phyloP scores from a whole-genome alignment of 73 alveolate genomes.

The Paraurostyla sp. region DNA sequence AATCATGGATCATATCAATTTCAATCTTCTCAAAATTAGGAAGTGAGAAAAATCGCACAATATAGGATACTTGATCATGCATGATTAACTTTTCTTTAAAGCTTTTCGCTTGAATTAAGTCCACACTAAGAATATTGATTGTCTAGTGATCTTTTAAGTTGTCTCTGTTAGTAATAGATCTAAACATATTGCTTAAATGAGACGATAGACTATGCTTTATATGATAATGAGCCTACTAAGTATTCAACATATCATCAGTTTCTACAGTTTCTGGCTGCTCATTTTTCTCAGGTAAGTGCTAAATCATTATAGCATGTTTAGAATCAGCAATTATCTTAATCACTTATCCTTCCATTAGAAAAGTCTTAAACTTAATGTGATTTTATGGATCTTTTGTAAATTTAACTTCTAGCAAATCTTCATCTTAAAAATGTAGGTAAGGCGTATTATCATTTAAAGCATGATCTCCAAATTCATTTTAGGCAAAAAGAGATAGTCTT shows the following conservation, averaged over 20 bases:
- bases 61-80: constrained; percentile 13
- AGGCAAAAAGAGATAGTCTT: not conserved
- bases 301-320: not conserved
- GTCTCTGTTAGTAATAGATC: not conserved
- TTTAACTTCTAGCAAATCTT: not conserved
- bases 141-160: not conserved
- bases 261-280: not conserved
- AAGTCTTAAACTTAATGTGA: not conserved
- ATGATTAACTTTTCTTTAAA: not conserved
- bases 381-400: not conserved
- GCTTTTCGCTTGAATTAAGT: not conserved
- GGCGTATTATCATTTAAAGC: not conserved
- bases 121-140: not conserved
- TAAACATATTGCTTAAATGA: constrained; percentile 34
- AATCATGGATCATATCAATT: not conserved
- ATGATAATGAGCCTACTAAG: not conserved
- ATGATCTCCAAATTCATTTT: no score
- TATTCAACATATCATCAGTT: not conserved
- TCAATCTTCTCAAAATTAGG: not conserved
- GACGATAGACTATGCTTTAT: not conserved
- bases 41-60: not conserved
- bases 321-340: not conserved
- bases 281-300: not conserved
- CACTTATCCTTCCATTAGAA: not conserved
- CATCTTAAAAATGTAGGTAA: not conserved